Conservation (phyloP, 805 yeast species). For the Pichia deserticola region DNA sequence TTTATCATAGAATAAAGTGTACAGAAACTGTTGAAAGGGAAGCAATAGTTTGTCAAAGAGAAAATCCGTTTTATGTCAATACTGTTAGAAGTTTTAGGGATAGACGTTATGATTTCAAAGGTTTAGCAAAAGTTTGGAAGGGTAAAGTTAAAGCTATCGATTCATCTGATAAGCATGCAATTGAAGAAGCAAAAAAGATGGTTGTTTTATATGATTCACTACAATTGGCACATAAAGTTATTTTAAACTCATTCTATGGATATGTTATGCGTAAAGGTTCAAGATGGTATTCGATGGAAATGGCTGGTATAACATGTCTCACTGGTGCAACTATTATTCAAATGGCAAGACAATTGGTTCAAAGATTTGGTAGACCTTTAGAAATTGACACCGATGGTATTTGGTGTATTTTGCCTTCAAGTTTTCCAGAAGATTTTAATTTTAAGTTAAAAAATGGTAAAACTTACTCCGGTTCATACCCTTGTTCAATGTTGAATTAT, state of each 20-base stretch:
- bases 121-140: constrained; percentile 90
- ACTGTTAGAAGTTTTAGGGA: constrained; percentile 94
- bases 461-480: constrained; percentile 71
- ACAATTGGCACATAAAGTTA: constrained; percentile 95
- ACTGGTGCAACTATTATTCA: constrained; percentile 98
- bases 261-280: constrained; percentile 99
- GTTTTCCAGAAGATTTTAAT: constrained; percentile 85
- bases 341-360: constrained; percentile 89
- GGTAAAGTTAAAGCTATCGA: constrained; percentile 57
- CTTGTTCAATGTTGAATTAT: constrained; percentile 93
- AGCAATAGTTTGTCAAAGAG: constrained; percentile 93
- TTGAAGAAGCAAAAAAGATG: constrained; percentile 92
- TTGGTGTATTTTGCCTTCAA: constrained; percentile 93
- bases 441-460: constrained; percentile 74
- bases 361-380: constrained; percentile 87
- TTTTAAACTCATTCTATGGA: constrained; percentile 93
- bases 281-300: constrained; percentile 98
- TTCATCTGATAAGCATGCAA: constrained; percentile 47
- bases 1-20: constrained; percentile 71
- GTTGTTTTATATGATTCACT: constrained; percentile 88
- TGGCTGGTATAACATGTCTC: constrained; percentile 98
- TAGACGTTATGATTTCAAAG: constrained; percentile 92
- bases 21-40: constrained; percentile 83
- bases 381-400: constrained; percentile 99
- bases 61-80: constrained; percentile 92